Evolutionary conservation across 2,329 filamentous ascomycete genomes (phyloP), one percentile per base, ranked within the genome.

Genomic region (Aschersonia sp.): DNA sequence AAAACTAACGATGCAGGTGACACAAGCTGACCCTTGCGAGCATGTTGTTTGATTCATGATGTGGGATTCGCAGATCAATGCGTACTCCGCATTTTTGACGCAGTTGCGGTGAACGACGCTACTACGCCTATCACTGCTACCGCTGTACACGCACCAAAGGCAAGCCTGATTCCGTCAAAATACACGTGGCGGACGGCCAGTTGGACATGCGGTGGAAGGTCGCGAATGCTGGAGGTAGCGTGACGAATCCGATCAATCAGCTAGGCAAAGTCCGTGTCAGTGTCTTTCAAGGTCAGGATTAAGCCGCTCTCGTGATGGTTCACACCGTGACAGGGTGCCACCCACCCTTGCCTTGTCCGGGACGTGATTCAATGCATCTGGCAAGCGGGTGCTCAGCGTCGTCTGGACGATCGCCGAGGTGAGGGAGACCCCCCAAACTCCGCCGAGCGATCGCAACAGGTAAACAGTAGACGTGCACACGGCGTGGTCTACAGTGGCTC

Each of bases 331-430:
- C 58, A 54, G 51, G 55, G 51, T 53, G 45, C 55, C 54, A 47
- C 68, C 53, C 73, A 79, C 76, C 67, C 67, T 70, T 62, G 68
- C 70, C 69, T 78, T 79, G 53, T 79, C 67, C 51, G 73, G 67
- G 57, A 80, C 63, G 57, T 69, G 71, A 56, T 63, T 68, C 59
- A 82, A 63, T 53, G 70, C 76, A 51, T 65, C 61, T 5, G 73
- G 71, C 30, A 83, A 66, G 51, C 69, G 67, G 54, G 69, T 62
- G 54, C 68, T 75, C 53, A 83, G 67, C 48, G 73, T 75, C 49
- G 76, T 82, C 60, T 83, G 79, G 35, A 80, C 68, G 43, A 83
- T 77, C 6, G 78, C 71, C 7, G 78, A 79, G 0, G 76, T 76
- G 37, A 78, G 65, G 1, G 79, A 78, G 2, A 83, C 79, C 8